Conservation (phyloP, 441 rosid species). For the Syzygium malaccense region DNA sequence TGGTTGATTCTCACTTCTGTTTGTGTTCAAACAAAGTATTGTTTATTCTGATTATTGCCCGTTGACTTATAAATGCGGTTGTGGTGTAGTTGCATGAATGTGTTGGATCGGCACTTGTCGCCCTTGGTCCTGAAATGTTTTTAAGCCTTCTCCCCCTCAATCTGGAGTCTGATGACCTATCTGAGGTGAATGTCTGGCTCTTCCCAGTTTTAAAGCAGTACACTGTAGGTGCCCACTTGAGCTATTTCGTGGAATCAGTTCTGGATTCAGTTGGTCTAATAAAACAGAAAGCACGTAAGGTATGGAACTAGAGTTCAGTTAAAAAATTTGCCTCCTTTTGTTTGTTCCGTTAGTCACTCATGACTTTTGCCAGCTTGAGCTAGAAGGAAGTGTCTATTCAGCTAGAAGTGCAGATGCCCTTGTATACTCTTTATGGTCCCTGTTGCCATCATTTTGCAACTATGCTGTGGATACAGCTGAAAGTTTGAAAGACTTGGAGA, state of each 20-base stretch:
- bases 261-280: constrained; percentile 42
- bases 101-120: constrained; percentile 90
- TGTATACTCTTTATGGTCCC: constrained; percentile 76
- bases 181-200: constrained; percentile 88
- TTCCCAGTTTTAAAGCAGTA: constrained; percentile 93
- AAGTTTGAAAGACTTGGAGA: constrained; percentile 55
- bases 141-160: constrained; percentile 60
- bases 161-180: constrained; percentile 67
- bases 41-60: neutral
- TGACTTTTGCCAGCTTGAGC: constrained; percentile 54
- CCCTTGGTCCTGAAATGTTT: constrained; percentile 92
- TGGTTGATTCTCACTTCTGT: neutral
- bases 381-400: constrained; percentile 54
- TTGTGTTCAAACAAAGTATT: neutral
- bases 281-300: constrained; percentile 63
- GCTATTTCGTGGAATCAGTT: constrained; percentile 60
- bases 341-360: constrained; percentile 13
- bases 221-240: constrained; percentile 71
- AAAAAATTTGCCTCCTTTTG: neutral
- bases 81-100: constrained; percentile 75
- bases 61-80: neutral
- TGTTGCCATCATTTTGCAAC: constrained; percentile 90
- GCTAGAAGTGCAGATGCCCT: constrained; percentile 67
- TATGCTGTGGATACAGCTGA: constrained; percentile 76
- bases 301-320: constrained; percentile 2